Percentiles rank a stretch among this genome's conserved stretches.
These are phyloP conservation scores for Acanthamoeba castellanii DNA, from an alignment of 208 protist species.

Conservation along the genomic window DNA sequence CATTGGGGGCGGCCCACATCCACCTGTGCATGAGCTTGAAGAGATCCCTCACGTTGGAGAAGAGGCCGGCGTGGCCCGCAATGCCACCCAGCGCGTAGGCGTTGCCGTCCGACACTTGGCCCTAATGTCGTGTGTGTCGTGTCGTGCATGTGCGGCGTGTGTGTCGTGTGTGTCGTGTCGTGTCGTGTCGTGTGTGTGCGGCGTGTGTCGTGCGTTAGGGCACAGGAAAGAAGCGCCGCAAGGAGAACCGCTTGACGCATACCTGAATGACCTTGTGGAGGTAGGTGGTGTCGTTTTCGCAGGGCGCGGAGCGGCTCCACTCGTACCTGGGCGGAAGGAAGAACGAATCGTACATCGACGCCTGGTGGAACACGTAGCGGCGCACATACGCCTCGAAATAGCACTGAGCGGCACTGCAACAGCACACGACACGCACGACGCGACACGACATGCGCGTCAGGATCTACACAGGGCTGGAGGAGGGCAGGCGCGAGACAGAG, in stretches of 20 bases:
- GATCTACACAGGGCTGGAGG: too few relatives aligned
- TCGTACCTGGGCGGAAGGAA: slow-evolving; percentile 78
- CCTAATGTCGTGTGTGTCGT: not conserved
- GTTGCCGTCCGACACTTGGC: slow-evolving; percentile 87
- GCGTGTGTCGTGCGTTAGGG: not conserved
- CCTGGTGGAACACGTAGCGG: slow-evolving; percentile 80
- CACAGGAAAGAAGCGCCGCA: not conserved
- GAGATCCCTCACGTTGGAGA: slow-evolving; percentile 81
- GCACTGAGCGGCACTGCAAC: slow-evolving; percentile 76
- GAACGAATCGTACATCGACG: slow-evolving; percentile 54
- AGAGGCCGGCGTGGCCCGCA: slow-evolving; percentile 87
- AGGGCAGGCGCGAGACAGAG: not conserved
- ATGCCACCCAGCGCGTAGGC: slow-evolving; percentile 88
- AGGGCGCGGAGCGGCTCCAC: slow-evolving; percentile 73
- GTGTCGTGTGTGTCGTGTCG: not conserved
- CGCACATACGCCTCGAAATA: slow-evolving; percentile 88
- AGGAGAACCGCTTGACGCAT: not conserved
- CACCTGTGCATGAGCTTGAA: slow-evolving; percentile 73
- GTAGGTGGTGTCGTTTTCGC: slow-evolving; percentile 85
- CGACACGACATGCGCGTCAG: too few relatives aligned
- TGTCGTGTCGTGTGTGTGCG: not conserved
- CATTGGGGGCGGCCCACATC: slow-evolving; percentile 76
- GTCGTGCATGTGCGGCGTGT: not conserved
- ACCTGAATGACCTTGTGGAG: slow-evolving; percentile 83
- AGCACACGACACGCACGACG: not conserved